A percentile compares a stretch with the other conserved stretches of the same genome.
phyloP scores from a whole-genome alignment of 2,329 filamentous ascomycete species.

The Pseudogymnoascus sp. region DNA sequence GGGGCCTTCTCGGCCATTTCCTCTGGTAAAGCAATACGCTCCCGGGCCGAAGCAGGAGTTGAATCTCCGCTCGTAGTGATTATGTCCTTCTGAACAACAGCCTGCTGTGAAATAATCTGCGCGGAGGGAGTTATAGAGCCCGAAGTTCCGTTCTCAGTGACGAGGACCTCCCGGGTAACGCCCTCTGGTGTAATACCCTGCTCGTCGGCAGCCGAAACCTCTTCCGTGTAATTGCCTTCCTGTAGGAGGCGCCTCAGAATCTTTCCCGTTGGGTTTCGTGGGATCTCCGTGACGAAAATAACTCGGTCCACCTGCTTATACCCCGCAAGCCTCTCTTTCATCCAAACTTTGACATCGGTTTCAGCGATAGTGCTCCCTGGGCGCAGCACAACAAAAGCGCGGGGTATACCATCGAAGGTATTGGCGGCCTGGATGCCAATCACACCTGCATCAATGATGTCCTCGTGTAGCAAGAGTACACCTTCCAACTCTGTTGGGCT shows the following conservation, averaged over 20 bases:
- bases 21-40: not conserved
- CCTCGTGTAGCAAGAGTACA: slow-evolving; percentile 35
- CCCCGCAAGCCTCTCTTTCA: slow-evolving; percentile 33
- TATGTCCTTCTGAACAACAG: not conserved
- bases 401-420: slow-evolving; percentile 30
- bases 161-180: not conserved
- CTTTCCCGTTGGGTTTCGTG: slow-evolving; percentile 41
- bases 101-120: not conserved
- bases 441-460: slow-evolving; percentile 37
- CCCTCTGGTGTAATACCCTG: not conserved
- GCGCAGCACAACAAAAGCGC: slow-evolving; percentile 37
- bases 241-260: slow-evolving; percentile 28
- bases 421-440: slow-evolving; percentile 32
- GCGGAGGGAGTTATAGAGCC: not conserved
- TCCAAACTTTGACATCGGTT: slow-evolving; percentile 35
- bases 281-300: slow-evolving; percentile 39
- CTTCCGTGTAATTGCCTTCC: not conserved
- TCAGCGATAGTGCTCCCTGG: slow-evolving; percentile 25
- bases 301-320: slow-evolving; percentile 41
- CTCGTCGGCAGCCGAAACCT: not conserved
- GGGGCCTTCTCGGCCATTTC: not conserved
- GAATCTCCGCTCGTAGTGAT: not conserved
- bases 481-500: slow-evolving; percentile 40
- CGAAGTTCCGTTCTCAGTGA: not conserved
- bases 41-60: not conserved